Conservation (phyloP, 83 land plant genomes). For the Diphasiastrum complanatum region DNA sequence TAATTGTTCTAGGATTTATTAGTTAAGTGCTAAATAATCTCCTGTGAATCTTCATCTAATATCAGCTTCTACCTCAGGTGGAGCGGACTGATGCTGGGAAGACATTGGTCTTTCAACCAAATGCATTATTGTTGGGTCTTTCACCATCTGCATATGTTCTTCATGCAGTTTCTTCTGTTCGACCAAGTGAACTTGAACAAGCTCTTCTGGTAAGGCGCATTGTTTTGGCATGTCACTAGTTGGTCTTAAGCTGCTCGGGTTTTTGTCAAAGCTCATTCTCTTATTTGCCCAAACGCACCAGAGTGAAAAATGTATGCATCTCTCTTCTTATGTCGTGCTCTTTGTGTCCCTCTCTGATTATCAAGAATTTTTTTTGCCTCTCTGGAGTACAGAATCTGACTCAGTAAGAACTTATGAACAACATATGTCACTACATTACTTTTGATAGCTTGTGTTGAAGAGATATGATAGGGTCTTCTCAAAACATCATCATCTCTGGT, state of each 20-base stretch:
- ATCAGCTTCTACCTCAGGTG: slow-evolving; percentile 31
- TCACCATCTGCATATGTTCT: slow-evolving; percentile 88
- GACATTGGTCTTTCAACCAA: slow-evolving; percentile 48
- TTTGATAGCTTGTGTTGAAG: too few species aligned
- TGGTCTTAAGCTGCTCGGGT: neutral
- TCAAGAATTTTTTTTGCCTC: too few species aligned
- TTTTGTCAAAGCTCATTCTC: neutral
- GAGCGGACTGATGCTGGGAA: slow-evolving; percentile 43
- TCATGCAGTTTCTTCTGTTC: slow-evolving; percentile 64
- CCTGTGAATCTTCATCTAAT: too few species aligned
- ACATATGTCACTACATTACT: too few species aligned
- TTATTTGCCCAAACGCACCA: slow-evolving; percentile 3
- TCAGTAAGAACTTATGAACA: too few species aligned
- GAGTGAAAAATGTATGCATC: neutral
- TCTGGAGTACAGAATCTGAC: too few species aligned
- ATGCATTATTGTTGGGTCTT: slow-evolving; percentile 68
- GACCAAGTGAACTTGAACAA: slow-evolving; percentile 87
- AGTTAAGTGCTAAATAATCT: too few species aligned
- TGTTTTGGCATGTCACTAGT: neutral
- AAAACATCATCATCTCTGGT: too few species aligned
- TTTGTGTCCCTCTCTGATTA: too few species aligned
- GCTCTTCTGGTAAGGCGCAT: slow-evolving; percentile 63
- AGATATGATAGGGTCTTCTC: too few species aligned
- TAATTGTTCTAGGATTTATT: too few species aligned
- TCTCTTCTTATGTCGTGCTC: neutral